Percentiles rank a stretch among this genome's conserved stretches.
These are phyloP conservation scores for Casuarina equisetifolia DNA, from an alignment of 306 rosid species.

Conservation along the genomic window DNA sequence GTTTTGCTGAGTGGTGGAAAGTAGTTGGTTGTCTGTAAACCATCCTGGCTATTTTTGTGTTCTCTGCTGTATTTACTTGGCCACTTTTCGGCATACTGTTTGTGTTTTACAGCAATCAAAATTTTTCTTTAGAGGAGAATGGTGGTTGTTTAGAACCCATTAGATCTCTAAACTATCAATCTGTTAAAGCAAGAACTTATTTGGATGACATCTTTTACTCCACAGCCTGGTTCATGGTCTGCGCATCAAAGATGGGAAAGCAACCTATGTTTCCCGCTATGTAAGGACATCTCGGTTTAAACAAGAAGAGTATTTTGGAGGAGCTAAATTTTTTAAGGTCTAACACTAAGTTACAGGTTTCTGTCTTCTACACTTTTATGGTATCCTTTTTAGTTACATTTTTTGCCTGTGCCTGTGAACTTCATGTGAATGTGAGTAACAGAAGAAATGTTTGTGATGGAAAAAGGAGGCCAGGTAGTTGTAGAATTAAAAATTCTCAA, in stretches of 20 bases:
- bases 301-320: constrained; percentile 88
- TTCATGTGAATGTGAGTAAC: neutral
- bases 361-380: neutral
- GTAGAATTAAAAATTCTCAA: neutral
- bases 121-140: neutral
- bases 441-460: neutral
- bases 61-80: neutral
- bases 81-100: constrained; percentile 2
- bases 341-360: neutral
- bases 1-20: neutral
- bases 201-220: constrained; percentile 19
- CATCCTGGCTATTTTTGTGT: neutral
- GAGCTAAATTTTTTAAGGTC: constrained; percentile 91
- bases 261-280: constrained; percentile 79
- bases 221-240: constrained; percentile 95
- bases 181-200: constrained; percentile 14
- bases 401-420: neutral
- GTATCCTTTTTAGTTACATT: constrained; percentile 1
- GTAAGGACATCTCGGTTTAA: constrained; percentile 80
- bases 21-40: neutral
- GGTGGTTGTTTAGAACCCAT: constrained; percentile 6
- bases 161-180: constrained; percentile 1
- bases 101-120: constrained; percentile 9
- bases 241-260: constrained; percentile 95
- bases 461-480: neutral